Evolutionary conservation across 768 basidiomycete genomes (phyloP).

Genomic region (Mycena olivaceomarginata): DNA sequence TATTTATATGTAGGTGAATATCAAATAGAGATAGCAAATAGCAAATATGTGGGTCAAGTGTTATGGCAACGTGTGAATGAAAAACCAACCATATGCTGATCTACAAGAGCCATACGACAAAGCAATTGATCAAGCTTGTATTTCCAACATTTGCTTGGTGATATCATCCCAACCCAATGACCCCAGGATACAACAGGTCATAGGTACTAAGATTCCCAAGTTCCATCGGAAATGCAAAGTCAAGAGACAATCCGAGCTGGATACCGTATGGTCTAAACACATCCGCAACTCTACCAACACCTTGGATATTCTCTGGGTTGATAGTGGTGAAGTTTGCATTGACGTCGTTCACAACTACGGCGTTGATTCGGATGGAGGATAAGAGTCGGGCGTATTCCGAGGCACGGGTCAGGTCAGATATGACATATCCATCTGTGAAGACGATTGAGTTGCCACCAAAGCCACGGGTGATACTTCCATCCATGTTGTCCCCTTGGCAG

Average conservation of each 20-base stretch:
- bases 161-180: constrained; percentile 40
- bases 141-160: no score
- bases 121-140: no score
- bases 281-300: constrained; percentile 42
- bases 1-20: no score
- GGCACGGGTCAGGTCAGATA: constrained; percentile 42
- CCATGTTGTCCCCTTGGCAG: constrained; percentile 45
- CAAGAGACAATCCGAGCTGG: constrained; percentile 40
- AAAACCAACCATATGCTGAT: no score
- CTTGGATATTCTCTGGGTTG: constrained; percentile 42
- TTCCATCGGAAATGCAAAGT: constrained; percentile 42
- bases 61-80: no score
- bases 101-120: no score
- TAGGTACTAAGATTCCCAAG: constrained; percentile 40
- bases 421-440: constrained; percentile 36
- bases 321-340: constrained; percentile 40
- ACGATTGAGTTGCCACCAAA: constrained; percentile 42
- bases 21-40: no score
- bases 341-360: constrained; percentile 41
- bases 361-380: constrained; percentile 43
- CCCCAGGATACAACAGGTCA: constrained; percentile 41
- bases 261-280: constrained; percentile 41
- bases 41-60: no score
- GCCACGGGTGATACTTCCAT: constrained; percentile 42
- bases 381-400: constrained; percentile 42